Evolutionary conservation across 2,329 filamentous ascomycete species (phyloP).

Genomic region (Laburnicola sp.): DNA sequence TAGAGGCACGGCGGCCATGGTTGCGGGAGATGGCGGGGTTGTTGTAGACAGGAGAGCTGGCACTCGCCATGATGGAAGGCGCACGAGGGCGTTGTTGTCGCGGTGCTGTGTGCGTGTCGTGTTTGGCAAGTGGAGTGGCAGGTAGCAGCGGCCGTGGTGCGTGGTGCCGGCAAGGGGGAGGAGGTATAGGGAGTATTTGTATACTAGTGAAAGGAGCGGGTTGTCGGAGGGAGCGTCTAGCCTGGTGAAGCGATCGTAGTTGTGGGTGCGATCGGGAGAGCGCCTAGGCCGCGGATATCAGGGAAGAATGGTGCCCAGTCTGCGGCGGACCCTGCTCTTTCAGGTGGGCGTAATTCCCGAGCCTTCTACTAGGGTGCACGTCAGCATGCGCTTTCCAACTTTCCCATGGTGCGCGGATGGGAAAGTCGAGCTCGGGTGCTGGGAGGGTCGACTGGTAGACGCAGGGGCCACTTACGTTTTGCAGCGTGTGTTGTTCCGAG

Average conservation of each 20-base stretch:
- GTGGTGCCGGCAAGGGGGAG: not conserved
- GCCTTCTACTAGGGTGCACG: conserved; percentile 1
- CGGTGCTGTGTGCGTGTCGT: not conserved
- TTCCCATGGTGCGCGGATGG: conserved; percentile 12
- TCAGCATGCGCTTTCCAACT: conserved; percentile 18
- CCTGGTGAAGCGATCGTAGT: conserved; percentile 23
- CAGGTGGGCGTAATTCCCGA: conserved; percentile 7
- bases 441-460: not conserved
- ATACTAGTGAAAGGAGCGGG: not conserved
- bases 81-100: not conserved
- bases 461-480: no score
- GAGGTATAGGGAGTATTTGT: not conserved
- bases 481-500: no score
- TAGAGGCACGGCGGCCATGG: conserved; percentile 31
- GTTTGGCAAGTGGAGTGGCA: no score
- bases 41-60: conserved; percentile 27
- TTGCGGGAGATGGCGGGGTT: conserved; percentile 20
- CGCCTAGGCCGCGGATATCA: conserved; percentile 24
- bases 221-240: conserved; percentile 7
- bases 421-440: conserved; percentile 1
- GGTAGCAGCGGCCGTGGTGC: not conserved
- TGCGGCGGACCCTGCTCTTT: conserved; percentile 1
- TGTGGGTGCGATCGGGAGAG: conserved; percentile 29
- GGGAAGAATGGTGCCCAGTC: conserved; percentile 26
- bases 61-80: conserved; percentile 23